phyloP scores from a whole-genome alignment of 2,329 filamentous ascomycete species.

The Fusarium graminum region DNA sequence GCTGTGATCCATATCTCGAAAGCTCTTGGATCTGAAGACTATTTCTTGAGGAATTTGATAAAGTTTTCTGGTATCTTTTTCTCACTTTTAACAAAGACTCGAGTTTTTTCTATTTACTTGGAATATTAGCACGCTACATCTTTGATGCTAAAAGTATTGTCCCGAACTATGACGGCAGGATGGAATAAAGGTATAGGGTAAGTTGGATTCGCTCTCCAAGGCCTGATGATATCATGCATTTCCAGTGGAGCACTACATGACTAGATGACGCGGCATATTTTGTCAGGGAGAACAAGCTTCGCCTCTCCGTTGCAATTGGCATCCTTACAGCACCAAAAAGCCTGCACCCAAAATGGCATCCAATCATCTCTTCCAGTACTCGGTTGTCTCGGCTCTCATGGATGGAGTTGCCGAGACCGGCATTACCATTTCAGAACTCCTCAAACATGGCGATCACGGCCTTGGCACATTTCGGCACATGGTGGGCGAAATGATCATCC shows the following conservation, averaged over 20 bases:
- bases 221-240: constrained; percentile 15
- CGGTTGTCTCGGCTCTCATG: constrained; percentile 41
- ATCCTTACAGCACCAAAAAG: not conserved
- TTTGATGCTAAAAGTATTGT: too few species aligned
- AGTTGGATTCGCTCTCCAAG: too few species aligned
- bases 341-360: constrained; percentile 15
- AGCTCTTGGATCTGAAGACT: too few species aligned
- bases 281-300: not conserved
- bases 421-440: constrained; percentile 25
- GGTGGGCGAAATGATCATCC: constrained; percentile 43
- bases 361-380: constrained; percentile 40
- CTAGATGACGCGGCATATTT: not conserved
- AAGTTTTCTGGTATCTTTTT: too few species aligned
- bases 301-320: not conserved
- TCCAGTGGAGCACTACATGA: rapidly evolving
- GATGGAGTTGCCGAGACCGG: constrained; percentile 40
- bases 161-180: too few species aligned
- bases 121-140: too few species aligned
- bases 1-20: too few species aligned
- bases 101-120: too few species aligned
- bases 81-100: too few species aligned
- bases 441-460: constrained; percentile 32
- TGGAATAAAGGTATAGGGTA: too few species aligned
- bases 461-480: constrained; percentile 43
- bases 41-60: too few species aligned